Evolutionary conservation across 306 rosid genomes (phyloP), one percentile per base, ranked within the genome.

Genomic region (Cucumis hystrix): DNA sequence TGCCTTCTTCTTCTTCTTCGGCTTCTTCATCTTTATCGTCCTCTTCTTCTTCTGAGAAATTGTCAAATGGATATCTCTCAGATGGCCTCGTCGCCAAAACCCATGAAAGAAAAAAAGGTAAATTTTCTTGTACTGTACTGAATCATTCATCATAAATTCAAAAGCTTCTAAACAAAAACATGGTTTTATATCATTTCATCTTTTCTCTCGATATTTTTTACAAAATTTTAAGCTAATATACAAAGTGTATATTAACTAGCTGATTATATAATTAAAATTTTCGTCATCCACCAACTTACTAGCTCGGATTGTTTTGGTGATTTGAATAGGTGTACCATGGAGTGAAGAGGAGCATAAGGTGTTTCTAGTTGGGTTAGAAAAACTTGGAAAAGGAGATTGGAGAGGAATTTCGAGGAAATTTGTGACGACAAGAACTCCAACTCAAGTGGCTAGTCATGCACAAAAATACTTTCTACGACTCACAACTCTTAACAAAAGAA

Each of bases 381-480:
- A 74, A 61, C 80, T 84, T 17, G 87, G 87, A 11, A 84, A 77
- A 71, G 87, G 87, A 15, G 78, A 80, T 20, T 80, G 87, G 84
- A 84, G 82, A 49, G 87, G 84, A 28, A 84, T 84, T 16, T 77
- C 84, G 8, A 67, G 76, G 21, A 20, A 58, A 15, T 84, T 77
- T 74, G 87, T 84, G 6, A 58, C 75, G 12, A 80, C 84, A 30
- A 77, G 84, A 80, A 84, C 82, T 73, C 75, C 84, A 4, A 77
- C 77, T 43, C 86, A 83, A 65, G 79, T 83, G 18, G 86, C 86
- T 16, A 80, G 86, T 45, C 87, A 80, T 68, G 84, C 87, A 2
- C 87, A 84, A 17, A 84, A 84, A 49, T 78, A 78, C 52, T 84
- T 80, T 37, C 79, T 65, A 9, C 65, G 81, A 15, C 82, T 70